phyloP scores from a whole-genome alignment of 2,329 filamentous ascomycete species.

The Rugonectria rugulosa region DNA sequence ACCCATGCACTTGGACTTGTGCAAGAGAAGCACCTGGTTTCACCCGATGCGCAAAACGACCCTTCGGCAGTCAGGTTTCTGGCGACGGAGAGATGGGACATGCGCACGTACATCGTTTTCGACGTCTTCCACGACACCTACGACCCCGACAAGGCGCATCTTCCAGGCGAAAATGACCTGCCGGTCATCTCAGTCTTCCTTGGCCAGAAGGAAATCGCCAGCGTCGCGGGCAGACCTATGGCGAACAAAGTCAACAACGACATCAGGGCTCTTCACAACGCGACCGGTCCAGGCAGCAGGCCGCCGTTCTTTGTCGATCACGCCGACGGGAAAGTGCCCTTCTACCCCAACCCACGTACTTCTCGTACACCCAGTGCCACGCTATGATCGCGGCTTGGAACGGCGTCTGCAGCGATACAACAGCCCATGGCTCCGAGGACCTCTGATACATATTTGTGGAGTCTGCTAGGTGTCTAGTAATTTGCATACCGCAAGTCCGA shows the following conservation, averaged over 20 bases:
- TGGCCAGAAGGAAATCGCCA: not conserved
- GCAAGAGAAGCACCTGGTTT: not conserved
- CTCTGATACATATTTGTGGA: no score
- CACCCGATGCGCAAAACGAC: slow-evolving; percentile 1
- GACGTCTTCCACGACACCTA: slow-evolving; percentile 27
- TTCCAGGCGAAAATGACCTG: slow-evolving; percentile 9
- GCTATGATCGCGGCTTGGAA: not conserved
- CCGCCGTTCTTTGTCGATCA: slow-evolving; percentile 1
- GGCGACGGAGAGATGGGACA: slow-evolving; percentile 21
- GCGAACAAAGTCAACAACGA: not conserved
- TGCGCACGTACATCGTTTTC: slow-evolving; percentile 23
- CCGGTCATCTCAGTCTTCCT: not conserved
- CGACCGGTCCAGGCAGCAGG: not conserved
- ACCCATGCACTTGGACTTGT: slow-evolving; percentile 1
- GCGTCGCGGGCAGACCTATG: not conserved
- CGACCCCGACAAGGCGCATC: slow-evolving; percentile 19
- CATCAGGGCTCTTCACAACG: not conserved
- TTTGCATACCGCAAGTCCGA: no score
- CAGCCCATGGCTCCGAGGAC: no score
- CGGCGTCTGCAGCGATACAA: no score
- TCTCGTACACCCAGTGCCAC: not conserved
- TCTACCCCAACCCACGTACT: not conserved
- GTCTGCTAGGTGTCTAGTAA: no score
- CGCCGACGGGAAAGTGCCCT: not conserved
- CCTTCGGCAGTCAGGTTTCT: slow-evolving; percentile 4